Percentiles rank a stretch among this genome's conserved stretches.
Evolutionary conservation across 2,329 filamentous ascomycete genomes (phyloP).

Genomic region (Xylariomycetidae sp.): DNA sequence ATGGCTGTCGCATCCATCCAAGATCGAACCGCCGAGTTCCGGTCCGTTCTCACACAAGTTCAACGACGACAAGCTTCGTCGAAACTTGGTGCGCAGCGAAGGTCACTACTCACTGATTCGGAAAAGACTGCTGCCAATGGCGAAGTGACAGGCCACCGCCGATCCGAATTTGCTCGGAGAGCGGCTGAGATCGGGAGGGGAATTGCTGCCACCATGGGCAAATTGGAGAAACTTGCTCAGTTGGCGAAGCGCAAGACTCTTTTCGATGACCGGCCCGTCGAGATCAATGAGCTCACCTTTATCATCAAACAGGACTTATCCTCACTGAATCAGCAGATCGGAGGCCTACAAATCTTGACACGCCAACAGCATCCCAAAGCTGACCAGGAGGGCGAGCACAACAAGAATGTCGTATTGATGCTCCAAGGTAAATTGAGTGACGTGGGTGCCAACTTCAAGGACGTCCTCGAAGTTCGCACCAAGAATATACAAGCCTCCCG

Average conservation of each 20-base stretch:
- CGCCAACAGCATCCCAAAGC: constrained; percentile 68
- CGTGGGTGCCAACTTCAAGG: constrained; percentile 93
- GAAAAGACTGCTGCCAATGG: constrained; percentile 62
- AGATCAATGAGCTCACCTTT: constrained; percentile 95
- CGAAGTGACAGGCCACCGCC: constrained; percentile 46
- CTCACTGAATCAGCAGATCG: constrained; percentile 78
- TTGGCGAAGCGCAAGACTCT: constrained; percentile 94
- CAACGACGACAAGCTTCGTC: constrained; percentile 73
- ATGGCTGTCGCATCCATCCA: constrained; percentile 78
- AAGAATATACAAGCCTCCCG: constrained; percentile 96
- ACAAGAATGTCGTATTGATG: constrained; percentile 92
- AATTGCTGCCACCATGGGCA: constrained; percentile 89
- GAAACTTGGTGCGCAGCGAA: constrained; percentile 74
- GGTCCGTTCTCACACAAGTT: constrained; percentile 80
- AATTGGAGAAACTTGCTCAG: constrained; percentile 88
- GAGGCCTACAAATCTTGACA: constrained; percentile 71
- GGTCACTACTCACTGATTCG: constrained; percentile 71
- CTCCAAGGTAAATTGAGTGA: constrained; percentile 89
- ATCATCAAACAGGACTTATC: constrained; percentile 97
- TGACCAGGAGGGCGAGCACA: constrained; percentile 89
- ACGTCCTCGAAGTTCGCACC: constrained; percentile 90
- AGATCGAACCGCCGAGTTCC: constrained; percentile 94
- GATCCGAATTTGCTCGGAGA: constrained; percentile 88
- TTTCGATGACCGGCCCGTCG: constrained; percentile 93
- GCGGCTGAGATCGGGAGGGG: constrained; percentile 89